These are phyloP conservation scores for Chenopodium berlandieri DNA, from an alignment of 148 eudicot genomes.

Conservation along the genomic window DNA sequence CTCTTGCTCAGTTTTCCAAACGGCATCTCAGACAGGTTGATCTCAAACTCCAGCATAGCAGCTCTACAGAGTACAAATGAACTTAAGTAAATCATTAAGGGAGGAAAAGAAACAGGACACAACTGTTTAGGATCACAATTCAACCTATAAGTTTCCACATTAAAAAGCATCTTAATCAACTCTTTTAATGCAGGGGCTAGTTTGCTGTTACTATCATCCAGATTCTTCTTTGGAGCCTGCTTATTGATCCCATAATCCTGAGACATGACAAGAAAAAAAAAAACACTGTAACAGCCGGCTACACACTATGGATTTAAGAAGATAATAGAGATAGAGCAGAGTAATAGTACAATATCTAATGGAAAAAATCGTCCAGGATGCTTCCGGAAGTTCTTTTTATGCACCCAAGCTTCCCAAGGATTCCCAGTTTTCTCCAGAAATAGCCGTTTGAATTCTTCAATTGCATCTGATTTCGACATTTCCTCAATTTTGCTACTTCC, in stretches of 20 bases:
- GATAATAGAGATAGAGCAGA: conserved; percentile 6
- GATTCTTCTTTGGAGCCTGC: conserved; percentile 58
- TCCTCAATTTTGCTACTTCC: conserved; percentile 73
- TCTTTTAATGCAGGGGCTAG: conserved; percentile 77
- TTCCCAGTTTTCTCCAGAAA: conserved; percentile 96
- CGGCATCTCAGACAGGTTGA: conserved; percentile 98
- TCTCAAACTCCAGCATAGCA: conserved; percentile 98
- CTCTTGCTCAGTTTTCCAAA: conserved; percentile 94
- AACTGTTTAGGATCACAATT: neutral
- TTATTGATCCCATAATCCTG: conserved; percentile 95
- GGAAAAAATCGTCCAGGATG: conserved; percentile 88
- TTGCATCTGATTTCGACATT: conserved; percentile 67
- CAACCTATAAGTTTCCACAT: conserved; percentile 94
- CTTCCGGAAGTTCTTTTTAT: conserved; percentile 66
- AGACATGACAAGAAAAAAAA: conserved; percentile 10
- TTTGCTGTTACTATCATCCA: conserved; percentile 45
- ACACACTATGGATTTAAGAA: neutral
- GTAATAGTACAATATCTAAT: conserved; percentile 71
- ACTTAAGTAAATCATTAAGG: conserved; percentile 10
- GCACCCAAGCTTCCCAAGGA: conserved; percentile 87
- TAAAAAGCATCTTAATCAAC: conserved; percentile 94
- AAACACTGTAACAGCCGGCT: neutral
- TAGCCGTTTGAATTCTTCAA: conserved; percentile 68
- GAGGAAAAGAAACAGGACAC: conserved; percentile 7
- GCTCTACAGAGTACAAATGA: conserved; percentile 48